Evolutionary conservation across 2,329 filamentous ascomycete species (phyloP), one percentile per base, ranked within the genome.

Genomic region (Diaporthe aspalathi): DNA sequence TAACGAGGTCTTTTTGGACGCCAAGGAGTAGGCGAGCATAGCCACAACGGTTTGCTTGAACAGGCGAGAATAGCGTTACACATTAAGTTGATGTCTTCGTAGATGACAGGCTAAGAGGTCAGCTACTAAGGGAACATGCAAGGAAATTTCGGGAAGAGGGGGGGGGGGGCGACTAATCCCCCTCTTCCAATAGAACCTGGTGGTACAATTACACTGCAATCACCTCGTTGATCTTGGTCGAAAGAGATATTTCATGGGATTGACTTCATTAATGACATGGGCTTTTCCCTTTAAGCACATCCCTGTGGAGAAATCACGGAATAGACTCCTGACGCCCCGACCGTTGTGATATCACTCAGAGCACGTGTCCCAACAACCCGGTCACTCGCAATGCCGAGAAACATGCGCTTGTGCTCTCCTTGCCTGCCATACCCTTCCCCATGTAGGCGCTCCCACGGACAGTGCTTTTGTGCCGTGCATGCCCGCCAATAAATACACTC

Each of bases 1-100:
- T 29, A 77, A 79, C 29, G 80, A 84, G 54, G 76, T 78, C 17
- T 84, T 85, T 73, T 81, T 82, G 65, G 82, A 84, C 65, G 82
- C 82, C 12, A 74, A 79, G 43, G 78, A 77, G 66, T 81, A 70
- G 67, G 29, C 60, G 29, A 50, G 45, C 45, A 65, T 35, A 16
- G 3, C 24, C 29, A 7, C 40, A 63, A 29, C 11, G 40, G 12
- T 27, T 47, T 45, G n/a, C 14, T 29, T 12, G 24, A 38, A 12
- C 14, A n/a, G 20, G n/a, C 2, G 29, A 35, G 35, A 24, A 38
- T 8, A 16, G 43, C 29, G 11, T 4, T 50, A 35, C 11, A 5
- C 43, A 17, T 32, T 32, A 14, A 35, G 24, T n/a, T 27, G 22
- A 62, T 40, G 45, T n/a, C 22, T 62, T 50, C 32, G 45, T 69